A percentile compares a stretch with the other conserved stretches of the same genome.
Evolutionary conservation across 2,329 filamentous ascomycete genomes (phyloP).

Genomic region (Alternaria infectoria): DNA sequence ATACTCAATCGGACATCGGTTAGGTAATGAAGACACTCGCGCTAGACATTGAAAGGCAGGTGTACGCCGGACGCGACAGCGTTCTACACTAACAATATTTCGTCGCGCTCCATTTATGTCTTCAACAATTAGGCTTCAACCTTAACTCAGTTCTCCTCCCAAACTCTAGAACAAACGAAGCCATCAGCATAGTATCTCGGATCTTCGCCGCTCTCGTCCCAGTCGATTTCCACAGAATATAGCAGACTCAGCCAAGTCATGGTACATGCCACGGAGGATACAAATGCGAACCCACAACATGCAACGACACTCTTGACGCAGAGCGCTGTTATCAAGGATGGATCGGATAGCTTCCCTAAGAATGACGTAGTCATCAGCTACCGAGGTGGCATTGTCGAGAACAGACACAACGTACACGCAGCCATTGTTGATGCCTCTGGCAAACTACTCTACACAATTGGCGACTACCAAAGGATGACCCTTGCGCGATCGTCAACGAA

Average conservation of each 20-base stretch:
- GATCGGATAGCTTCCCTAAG: fast-evolving
- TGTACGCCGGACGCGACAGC: neutral
- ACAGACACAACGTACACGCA: neutral
- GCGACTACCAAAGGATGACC: neutral
- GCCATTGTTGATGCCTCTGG: neutral
- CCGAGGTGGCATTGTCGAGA: neutral
- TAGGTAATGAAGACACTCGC: neutral
- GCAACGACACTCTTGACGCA: neutral
- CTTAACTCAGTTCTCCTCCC: neutral
- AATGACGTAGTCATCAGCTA: neutral
- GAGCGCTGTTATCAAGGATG: fast-evolving
- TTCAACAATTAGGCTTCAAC: neutral
- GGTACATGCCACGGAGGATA: neutral
- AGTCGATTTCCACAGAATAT: too few relatives aligned
- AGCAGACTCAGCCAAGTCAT: neutral
- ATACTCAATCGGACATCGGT: neutral
- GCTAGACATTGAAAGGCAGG: slow-evolving; percentile 1
- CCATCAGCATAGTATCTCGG: neutral
- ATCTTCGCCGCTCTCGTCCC: neutral
- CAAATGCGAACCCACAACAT: neutral
- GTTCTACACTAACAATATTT: neutral
- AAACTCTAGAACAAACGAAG: neutral
- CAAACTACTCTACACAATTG: neutral
- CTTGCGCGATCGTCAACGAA: neutral
- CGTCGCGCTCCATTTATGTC: neutral